phyloP scores from a whole-genome alignment of 1,284 basidiomycete genomes.

The Puccinia novopanici region DNA sequence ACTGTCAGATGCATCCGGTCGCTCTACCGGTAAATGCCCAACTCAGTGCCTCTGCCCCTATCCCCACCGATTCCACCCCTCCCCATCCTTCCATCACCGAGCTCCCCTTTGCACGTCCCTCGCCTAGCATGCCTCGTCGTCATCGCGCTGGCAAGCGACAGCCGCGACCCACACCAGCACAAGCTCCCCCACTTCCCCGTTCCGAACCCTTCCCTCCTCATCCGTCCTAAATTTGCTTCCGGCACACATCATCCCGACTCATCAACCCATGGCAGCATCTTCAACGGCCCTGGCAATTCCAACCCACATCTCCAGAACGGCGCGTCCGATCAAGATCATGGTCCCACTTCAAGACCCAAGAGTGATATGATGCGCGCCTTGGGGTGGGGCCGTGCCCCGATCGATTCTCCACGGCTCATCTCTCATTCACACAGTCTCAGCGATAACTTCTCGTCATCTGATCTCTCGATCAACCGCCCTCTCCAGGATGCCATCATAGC shows the following conservation, averaged over 20 bases:
- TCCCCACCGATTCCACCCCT: not conserved
- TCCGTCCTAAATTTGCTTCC: constrained; percentile 23
- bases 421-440: not conserved
- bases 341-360: not conserved
- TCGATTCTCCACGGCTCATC: constrained; percentile 13
- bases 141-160: not conserved
- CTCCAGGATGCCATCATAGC: constrained; percentile 9
- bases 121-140: not conserved
- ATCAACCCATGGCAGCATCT: not conserved
- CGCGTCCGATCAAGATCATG: constrained; percentile 1
- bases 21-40: not conserved
- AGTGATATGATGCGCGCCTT: constrained; percentile 11
- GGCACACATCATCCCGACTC: not conserved
- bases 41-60: not conserved
- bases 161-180: not conserved
- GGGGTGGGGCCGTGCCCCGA: constrained; percentile 27
- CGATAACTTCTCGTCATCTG: constrained; percentile 1
- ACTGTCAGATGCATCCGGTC: not conserved
- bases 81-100: not conserved
- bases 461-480: constrained; percentile 4
- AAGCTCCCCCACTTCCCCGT: constrained; percentile 19
- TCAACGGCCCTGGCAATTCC: not conserved
- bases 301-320: not conserved
- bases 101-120: constrained; percentile 25
- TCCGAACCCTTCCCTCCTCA: constrained; percentile 17